These are phyloP conservation scores for Ganoderma sinense DNA, from an alignment of 1,284 basidiomycete species.

Conservation along the genomic window DNA sequence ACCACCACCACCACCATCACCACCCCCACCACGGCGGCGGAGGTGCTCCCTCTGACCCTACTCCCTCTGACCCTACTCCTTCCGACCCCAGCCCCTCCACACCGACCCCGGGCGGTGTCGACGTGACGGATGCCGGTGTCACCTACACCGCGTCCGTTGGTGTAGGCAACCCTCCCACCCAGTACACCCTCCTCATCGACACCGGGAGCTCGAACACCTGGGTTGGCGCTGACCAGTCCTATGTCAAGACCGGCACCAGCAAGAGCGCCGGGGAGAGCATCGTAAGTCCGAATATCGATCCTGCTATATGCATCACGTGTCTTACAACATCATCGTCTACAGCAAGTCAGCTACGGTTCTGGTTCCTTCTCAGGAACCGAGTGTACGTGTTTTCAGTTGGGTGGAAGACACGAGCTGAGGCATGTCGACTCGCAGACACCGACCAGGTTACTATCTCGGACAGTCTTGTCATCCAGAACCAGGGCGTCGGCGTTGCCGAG, in stretches of 20 bases:
- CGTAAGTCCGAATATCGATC: conserved; percentile 32
- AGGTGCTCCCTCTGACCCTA: conserved; percentile 4
- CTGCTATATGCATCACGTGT: no score
- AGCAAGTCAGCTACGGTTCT: conserved; percentile 57
- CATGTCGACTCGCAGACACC: conserved; percentile 41
- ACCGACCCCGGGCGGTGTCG: conserved; percentile 44
- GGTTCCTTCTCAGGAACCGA: conserved; percentile 59
- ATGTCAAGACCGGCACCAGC: conserved; percentile 50
- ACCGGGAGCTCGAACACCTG: conserved; percentile 57
- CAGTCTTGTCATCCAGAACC: conserved; percentile 52
- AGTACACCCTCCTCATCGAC: conserved; percentile 65
- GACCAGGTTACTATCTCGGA: conserved; percentile 55
- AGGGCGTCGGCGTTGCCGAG: conserved; percentile 60
- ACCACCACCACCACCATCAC: conserved; percentile 27
- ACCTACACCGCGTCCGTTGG: conserved; percentile 61
- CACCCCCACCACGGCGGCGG: conserved; percentile 32
- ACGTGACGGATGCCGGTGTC: conserved; percentile 63
- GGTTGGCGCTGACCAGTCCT: conserved; percentile 58
- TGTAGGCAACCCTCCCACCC: conserved; percentile 65
- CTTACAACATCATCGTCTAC: background rate
- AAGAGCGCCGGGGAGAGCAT: conserved; percentile 51
- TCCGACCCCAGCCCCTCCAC: conserved; percentile 13
- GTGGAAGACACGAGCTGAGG: conserved; percentile 1
- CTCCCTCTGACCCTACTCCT: background rate
- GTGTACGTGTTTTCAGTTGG: conserved; percentile 41